Evolutionary conservation across 2,329 filamentous ascomycete genomes (phyloP).

Genomic region (Pseudocercospora eumusae): DNA sequence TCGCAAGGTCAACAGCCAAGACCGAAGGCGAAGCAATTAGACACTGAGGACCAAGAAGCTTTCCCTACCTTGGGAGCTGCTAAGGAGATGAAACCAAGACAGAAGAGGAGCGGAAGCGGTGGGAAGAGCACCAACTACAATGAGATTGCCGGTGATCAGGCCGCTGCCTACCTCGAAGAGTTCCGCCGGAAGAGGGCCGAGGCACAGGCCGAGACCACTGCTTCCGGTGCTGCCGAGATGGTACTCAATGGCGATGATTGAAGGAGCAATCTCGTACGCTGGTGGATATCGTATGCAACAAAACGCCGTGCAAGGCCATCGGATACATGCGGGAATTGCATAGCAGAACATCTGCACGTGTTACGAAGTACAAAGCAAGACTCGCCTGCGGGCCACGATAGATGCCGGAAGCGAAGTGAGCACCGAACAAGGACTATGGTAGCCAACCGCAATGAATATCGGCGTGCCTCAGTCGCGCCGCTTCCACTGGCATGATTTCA

Average conservation of each 20-base stretch:
- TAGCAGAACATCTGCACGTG: background rate
- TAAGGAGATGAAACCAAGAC: conserved; percentile 14
- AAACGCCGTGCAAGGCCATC: background rate
- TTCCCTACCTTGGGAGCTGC: conserved; percentile 34
- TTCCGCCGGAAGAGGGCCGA: conserved; percentile 34
- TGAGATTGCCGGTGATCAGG: conserved; percentile 34
- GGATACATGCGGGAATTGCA: background rate
- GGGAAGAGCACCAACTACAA: conserved; percentile 23
- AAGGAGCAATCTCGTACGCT: conserved; percentile 2
- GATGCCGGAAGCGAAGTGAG: background rate
- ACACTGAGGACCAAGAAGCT: conserved; percentile 31
- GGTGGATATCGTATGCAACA: background rate
- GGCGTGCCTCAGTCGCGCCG: background rate
- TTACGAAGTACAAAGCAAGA: background rate
- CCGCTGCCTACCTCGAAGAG: conserved; percentile 32
- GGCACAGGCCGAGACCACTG: conserved; percentile 32
- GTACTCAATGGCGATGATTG: conserved; percentile 32
- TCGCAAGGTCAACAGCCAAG: conserved; percentile 10
- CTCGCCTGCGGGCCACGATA: background rate
- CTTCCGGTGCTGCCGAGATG: conserved; percentile 32
- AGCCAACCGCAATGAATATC: background rate
- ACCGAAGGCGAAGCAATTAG: conserved; percentile 15
- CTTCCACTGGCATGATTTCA: background rate
- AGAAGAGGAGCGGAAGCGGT: conserved; percentile 24
- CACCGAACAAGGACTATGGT: background rate